A percentile compares a stretch with the other conserved stretches of the same genome.
phyloP scores from a whole-genome alignment of 805 yeast genomes.

The Saccharomycodes ludwigii region DNA sequence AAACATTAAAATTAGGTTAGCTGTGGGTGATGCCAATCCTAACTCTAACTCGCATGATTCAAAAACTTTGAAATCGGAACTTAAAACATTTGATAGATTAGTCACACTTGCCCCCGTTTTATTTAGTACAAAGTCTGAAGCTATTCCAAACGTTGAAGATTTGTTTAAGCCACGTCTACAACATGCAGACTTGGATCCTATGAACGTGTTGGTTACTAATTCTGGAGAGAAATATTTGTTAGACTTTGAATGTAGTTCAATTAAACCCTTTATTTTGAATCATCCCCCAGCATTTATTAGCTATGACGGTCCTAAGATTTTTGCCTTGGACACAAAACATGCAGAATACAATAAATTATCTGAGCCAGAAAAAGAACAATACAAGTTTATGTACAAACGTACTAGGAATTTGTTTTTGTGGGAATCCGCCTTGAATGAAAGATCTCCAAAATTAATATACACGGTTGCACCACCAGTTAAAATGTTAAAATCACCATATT shows the following conservation, averaged over 20 bases:
- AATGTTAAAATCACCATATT: slow-evolving; percentile 51
- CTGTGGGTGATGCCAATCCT: slow-evolving; percentile 42
- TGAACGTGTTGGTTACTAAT: slow-evolving; percentile 57
- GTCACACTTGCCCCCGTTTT: slow-evolving; percentile 43
- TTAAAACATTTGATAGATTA: slow-evolving; percentile 51
- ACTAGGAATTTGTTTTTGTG: slow-evolving; percentile 86
- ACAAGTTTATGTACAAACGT: slow-evolving; percentile 74
- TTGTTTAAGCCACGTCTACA: slow-evolving; percentile 61
- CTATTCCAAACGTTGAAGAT: slow-evolving; percentile 50
- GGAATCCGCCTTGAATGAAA: slow-evolving; percentile 64
- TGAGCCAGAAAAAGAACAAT: slow-evolving; percentile 66
- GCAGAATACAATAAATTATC: slow-evolving; percentile 55
- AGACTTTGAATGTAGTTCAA: slow-evolving; percentile 73
- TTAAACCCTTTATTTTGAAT: slow-evolving; percentile 73
- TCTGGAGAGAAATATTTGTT: slow-evolving; percentile 36
- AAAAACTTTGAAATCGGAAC: slow-evolving; percentile 34
- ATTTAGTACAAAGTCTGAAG: slow-evolving; percentile 34
- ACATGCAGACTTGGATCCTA: slow-evolving; percentile 82
- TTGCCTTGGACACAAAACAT: slow-evolving; percentile 60
- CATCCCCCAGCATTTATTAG: slow-evolving; percentile 74
- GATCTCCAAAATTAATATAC: slow-evolving; percentile 55
- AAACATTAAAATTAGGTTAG: slow-evolving; percentile 39
- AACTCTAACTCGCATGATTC: slow-evolving; percentile 33
- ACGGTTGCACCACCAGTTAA: slow-evolving; percentile 79
- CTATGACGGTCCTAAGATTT: slow-evolving; percentile 82